Percentiles rank a stretch among this genome's conserved stretches.
phyloP scores from a whole-genome alignment of 306 rosid species.

The Medicago lupulina region DNA sequence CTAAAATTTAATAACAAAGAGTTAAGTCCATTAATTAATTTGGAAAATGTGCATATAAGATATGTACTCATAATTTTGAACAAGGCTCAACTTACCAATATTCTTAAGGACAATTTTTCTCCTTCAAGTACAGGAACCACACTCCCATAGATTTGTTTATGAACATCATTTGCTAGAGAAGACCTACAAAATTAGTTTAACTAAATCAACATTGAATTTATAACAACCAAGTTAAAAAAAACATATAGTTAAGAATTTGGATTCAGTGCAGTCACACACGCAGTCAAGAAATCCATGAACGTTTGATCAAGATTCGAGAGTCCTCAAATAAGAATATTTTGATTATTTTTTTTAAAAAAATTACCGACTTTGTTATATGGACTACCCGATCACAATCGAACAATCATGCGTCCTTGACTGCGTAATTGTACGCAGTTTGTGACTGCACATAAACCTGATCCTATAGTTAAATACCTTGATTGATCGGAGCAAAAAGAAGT shows the following conservation, averaged over 20 bases:
- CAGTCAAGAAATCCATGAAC: no score
- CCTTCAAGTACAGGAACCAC: slow-evolving; percentile 71
- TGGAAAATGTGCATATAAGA: background rate
- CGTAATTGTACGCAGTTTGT: no score
- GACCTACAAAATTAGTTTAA: slow-evolving; percentile 55
- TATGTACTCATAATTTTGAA: background rate
- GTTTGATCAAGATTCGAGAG: no score
- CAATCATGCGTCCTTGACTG: no score
- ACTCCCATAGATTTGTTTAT: slow-evolving; percentile 64
- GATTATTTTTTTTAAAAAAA: no score
- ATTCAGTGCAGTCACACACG: no score
- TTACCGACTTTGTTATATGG: no score
- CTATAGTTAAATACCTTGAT: slow-evolving; percentile 54
- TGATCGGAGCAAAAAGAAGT: slow-evolving; percentile 81
- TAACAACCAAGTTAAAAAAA: background rate
- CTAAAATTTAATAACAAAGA: slow-evolving; percentile 45
- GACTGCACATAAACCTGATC: no score
- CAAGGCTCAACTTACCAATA: slow-evolving; percentile 61
- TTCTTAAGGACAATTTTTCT: slow-evolving; percentile 70
- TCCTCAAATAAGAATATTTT: no score
- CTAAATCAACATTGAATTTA: slow-evolving; percentile 22
- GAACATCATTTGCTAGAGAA: slow-evolving; percentile 73
- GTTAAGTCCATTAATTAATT: background rate
- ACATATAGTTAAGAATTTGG: no score
- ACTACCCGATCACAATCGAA: no score